A percentile compares a stretch with the other conserved stretches of the same genome.
Evolutionary conservation across 2,329 filamentous ascomycete genomes (phyloP).

Genomic region (Trichoderma breve): DNA sequence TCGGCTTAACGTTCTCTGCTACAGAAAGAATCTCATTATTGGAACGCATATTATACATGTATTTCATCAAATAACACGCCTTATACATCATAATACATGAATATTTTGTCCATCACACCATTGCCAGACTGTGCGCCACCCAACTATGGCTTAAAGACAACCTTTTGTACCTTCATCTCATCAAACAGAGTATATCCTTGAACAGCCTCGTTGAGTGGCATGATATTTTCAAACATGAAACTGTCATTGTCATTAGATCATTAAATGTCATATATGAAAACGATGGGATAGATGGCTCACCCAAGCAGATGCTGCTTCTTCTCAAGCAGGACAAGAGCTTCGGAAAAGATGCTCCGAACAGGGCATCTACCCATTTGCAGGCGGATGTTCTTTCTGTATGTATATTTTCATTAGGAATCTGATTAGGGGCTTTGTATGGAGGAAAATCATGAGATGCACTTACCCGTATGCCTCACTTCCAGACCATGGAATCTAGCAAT

Average conservation of each 20-base stretch:
- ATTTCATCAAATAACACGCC: background rate
- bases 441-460: slow-evolving; percentile 23
- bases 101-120: background rate
- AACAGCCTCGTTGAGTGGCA: slow-evolving; percentile 65
- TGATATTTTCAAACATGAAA: slow-evolving; percentile 75
- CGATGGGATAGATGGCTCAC: slow-evolving; percentile 44
- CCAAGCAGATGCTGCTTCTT: slow-evolving; percentile 55
- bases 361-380: slow-evolving; percentile 76
- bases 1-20: background rate
- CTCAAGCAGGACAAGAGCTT: slow-evolving; percentile 63
- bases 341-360: slow-evolving; percentile 66
- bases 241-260: slow-evolving; percentile 37
- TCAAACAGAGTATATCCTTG: slow-evolving; percentile 71
- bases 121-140: background rate
- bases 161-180: slow-evolving; percentile 70
- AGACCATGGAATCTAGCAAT: slow-evolving; percentile 59
- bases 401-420: slow-evolving; percentile 24
- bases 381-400: slow-evolving; percentile 63
- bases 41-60: background rate
- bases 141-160: slow-evolving; percentile 57
- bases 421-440: background rate
- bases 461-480: slow-evolving; percentile 61
- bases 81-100: background rate
- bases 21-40: background rate
- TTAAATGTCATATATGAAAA: rapidly evolving